These are phyloP conservation scores for Nepenthes mirabilis DNA, from an alignment of 148 eudicot genomes.

Conservation along the genomic window DNA sequence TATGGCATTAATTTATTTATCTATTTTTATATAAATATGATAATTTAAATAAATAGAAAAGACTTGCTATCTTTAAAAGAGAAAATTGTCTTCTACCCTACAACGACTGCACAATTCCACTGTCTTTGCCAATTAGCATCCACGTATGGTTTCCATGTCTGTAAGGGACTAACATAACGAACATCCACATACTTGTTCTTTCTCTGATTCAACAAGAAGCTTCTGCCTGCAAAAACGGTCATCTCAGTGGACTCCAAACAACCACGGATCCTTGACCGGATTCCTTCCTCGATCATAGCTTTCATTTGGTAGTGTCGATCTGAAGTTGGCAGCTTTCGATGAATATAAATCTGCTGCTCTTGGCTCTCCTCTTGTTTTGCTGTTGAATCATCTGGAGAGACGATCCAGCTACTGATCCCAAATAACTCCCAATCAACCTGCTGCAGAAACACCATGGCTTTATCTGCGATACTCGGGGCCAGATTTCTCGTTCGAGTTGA, in stretches of 20 bases:
- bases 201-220: constrained; percentile 18
- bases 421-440: constrained; percentile 67
- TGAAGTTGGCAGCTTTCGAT: constrained; percentile 13
- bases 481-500: constrained; percentile 21
- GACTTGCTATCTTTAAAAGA: no score
- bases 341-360: constrained; percentile 4
- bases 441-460: constrained; percentile 42
- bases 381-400: constrained; percentile 15
- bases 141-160: constrained; percentile 32
- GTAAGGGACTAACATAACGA: constrained; percentile 25
- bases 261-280: constrained; percentile 42
- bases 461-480: constrained; percentile 19
- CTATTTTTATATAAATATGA: no score
- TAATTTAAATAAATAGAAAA: no score
- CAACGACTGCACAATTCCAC: constrained; percentile 16
- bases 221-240: constrained; percentile 68
- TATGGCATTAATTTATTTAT: no score
- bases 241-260: constrained; percentile 39
- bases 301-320: constrained; percentile 13
- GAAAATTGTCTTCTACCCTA: no score
- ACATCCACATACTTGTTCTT: constrained; percentile 11
- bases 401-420: constrained; percentile 31
- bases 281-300: constrained; percentile 23
- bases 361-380: constrained; percentile 6
- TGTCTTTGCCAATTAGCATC: constrained; percentile 22